phyloP scores from a whole-genome alignment of 169 alveolate species.

The Babesia divergens region DNA sequence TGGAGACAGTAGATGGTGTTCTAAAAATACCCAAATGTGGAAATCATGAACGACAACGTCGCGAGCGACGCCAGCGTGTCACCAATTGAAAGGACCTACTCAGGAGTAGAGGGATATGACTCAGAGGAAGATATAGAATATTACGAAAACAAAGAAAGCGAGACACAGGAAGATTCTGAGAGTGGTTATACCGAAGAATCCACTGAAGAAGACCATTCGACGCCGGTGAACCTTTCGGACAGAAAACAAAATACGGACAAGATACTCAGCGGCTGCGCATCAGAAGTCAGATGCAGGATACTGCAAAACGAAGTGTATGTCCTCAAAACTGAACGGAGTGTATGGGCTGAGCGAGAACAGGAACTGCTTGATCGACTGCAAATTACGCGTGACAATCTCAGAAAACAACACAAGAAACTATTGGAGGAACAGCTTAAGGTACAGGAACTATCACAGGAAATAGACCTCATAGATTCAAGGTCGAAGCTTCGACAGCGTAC shows the following conservation, averaged over 20 bases:
- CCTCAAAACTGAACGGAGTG: constrained; percentile 3
- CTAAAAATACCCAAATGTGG: no score
- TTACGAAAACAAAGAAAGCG: background rate
- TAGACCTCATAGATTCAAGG: constrained; percentile 3
- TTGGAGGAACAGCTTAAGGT: constrained; percentile 24
- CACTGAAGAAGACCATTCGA: background rate
- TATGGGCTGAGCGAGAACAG: constrained; percentile 25
- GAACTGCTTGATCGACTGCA: constrained; percentile 16
- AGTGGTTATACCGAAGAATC: background rate
- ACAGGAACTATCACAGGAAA: constrained; percentile 16
- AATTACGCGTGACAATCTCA: constrained; percentile 4
- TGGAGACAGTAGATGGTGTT: no score
- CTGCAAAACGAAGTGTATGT: constrained; percentile 25
- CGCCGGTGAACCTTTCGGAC: background rate
- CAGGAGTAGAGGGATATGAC: background rate
- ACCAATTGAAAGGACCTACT: background rate
- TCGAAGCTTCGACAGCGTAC: constrained; percentile 32
- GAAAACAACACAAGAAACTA: constrained; percentile 6
- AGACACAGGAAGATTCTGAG: background rate
- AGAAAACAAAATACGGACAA: background rate
- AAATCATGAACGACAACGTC: constrained; percentile 11
- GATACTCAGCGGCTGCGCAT: background rate
- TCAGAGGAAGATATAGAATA: constrained; percentile 3
- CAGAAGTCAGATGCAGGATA: constrained; percentile 17
- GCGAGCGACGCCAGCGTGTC: background rate